Evolutionary conservation across 768 basidiomycete genomes (phyloP), one percentile per base, ranked within the genome.

Genomic region (Amanita muscaria): DNA sequence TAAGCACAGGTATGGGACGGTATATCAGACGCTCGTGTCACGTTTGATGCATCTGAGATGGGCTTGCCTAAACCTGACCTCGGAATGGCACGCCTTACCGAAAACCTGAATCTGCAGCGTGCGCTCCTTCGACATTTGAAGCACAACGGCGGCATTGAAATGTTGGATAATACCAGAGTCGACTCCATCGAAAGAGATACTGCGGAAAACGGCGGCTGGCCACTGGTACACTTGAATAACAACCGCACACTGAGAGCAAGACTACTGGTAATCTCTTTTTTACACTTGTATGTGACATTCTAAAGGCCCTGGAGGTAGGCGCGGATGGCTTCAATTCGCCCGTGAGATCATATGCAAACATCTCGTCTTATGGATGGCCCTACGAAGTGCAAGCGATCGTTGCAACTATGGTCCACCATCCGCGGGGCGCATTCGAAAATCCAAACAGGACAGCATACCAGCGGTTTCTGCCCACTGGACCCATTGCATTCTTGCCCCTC

Each of bases 311-410:
- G 15, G 52, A 90, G 88, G 79, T 98, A 25, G 94, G 96, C 14
- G 94, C 96, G 4, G 96, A 98, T 56, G 96, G 96, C 3, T 83
- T 80, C 59, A 93, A 91, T 56, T 97, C 93, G 1, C 92, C 93
- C 9, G 96, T 98, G 18, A 79, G 92, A 36, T 60, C 80, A 19
- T 97, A 83, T 57, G 85, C 92, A 0, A 70, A 79, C 19, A 96
- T 97, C 50, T 68, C 82, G 18, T 83, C 89, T 0, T 93, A 80
- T 56, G 94, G 94, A 3, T 96, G 93, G 85, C 72, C 81, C 1
- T 99, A 99, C 61, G 76, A 85, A 47, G 83, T 86, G 0, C 85
- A 88, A 54, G 92, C 85, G 6, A 74, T 98, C 32, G 96, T 99
- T 27, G 88, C 88, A 3, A 96, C 90, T 0, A 73, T 99, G 53